Evolutionary conservation across 352 stramenopile genomes (phyloP).

Genomic region (Globisporangium canariense): DNA sequence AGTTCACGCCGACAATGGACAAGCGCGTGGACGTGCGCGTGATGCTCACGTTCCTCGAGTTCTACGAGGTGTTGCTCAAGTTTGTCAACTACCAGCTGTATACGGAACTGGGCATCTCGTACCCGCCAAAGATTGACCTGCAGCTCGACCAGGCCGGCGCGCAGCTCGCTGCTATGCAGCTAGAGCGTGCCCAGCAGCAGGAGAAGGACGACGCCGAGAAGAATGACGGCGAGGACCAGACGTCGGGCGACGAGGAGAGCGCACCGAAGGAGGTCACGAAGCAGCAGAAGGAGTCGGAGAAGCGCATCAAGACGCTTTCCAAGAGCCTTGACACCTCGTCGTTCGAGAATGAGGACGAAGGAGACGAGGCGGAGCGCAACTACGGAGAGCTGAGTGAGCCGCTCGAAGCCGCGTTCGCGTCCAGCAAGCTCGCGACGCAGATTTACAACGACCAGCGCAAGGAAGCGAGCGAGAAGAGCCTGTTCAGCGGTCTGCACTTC

Average conservation of each 20-base stretch:
- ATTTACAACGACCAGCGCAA: constrained; percentile 82
- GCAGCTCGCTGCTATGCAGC: constrained; percentile 64
- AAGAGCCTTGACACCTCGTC: constrained; percentile 34
- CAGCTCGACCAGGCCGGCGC: constrained; percentile 72
- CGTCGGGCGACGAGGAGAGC: constrained; percentile 25
- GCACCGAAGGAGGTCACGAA: constrained; percentile 28
- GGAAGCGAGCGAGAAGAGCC: constrained; percentile 60
- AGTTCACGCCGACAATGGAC: constrained; percentile 96
- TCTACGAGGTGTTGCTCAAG: constrained; percentile 97
- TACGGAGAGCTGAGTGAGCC: constrained; percentile 90
- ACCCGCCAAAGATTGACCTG: constrained; percentile 92
- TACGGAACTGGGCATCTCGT: constrained; percentile 91
- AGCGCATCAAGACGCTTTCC: constrained; percentile 72
- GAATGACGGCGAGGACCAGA: constrained; percentile 25
- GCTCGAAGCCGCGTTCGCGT: constrained; percentile 86
- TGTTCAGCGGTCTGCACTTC: constrained; percentile 87
- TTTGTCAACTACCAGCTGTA: constrained; percentile 99
- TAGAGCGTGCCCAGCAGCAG: constrained; percentile 49
- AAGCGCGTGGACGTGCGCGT: constrained; percentile 98
- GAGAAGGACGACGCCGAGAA: constrained; percentile 28
- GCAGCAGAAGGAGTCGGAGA: constrained; percentile 88
- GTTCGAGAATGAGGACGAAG: constrained; percentile 70
- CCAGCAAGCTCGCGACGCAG: constrained; percentile 74
- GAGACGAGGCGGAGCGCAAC: constrained; percentile 53
- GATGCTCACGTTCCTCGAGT: constrained; percentile 99